Evolutionary conservation across 2,329 filamentous ascomycete genomes (phyloP), one percentile per base, ranked within the genome.

Genomic region (Colletotrichum tofieldiae): DNA sequence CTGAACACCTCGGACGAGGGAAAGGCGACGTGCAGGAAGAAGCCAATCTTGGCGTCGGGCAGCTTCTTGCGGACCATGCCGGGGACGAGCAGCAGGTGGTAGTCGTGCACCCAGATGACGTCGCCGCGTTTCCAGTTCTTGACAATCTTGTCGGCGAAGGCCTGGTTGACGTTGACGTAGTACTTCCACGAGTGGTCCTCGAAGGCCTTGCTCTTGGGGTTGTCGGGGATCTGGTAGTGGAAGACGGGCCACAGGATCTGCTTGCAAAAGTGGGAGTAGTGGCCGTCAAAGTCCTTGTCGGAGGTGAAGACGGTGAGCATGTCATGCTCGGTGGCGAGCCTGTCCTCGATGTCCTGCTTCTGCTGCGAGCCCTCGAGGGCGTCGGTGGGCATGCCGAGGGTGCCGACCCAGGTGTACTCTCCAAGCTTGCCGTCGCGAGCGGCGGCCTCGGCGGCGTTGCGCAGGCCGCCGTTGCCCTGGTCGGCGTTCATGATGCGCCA

Each of bases 221-320:
- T 97, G 80, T 98, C 96, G 0, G 96, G 96, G 72, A 98, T 97
- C 82, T 98, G 95, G 81, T 98, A 98, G 83, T 98, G 95, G 82
- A 98, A 97, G 72, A 98, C 95, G 1, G 96, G 96, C 96, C 96
- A 98, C 8, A 98, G 87, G 67, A 98, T 98, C 79, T 96, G 94
- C 85, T 98, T 98, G 91, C 95, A 98, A 81, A 96, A 98, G 82
- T 98, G 95, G 16, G 93, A 91, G 79, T 98, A 98, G 83, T 98
- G 95, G 1, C 95, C 95, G 78, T 98, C 93, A 79, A 98, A 95
- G 82, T 98, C 95, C 79, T 93, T 94, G 83, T 98, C 96, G 73
- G 91, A 93, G 81, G 94, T 93, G 81, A 93, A 97, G 43, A 98
- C 95, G 2, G 93, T 91, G 75, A 97, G 82, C 77, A 94, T 95